Base-by-base conservation (phyloP, 306 rosid species). In the Lablab purpureus region DNA sequence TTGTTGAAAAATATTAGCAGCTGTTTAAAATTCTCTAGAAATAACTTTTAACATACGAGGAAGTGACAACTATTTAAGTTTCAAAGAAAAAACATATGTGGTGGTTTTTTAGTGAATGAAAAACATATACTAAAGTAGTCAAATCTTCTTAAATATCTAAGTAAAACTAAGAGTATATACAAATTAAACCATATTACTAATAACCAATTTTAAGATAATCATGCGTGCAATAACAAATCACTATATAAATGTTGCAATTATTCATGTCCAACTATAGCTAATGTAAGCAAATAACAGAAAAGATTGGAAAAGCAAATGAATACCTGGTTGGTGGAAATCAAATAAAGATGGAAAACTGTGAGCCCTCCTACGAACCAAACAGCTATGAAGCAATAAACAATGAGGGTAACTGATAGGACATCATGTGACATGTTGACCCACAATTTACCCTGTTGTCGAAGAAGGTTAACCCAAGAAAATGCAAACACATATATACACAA, bases 301-400 rank as follows among this genome's bases (percentile, higher is more conserved):
- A 28, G 11, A 55, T 34, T 4, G 21, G 11, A 51, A 47, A 63
- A 73, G 45, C 0, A 13, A 51, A 14, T 19, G 66, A 36, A 59
- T 82, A 94, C 98, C 92, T 94, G 98, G 84, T 94, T 94, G 62
- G 97, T 90, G 78, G 89, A 87, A 63, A 92, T 94, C 83, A 94
- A 81, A 81, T 94, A 90, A 52, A 94, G 73, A 82, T 94, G 98
- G 85, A 94, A 94, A 47, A 90, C 89, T 18, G 97, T 90, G 18
- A 94, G 91, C 11, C 98, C 98, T 17, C 98, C 98, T 23, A 94
- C 98, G 72, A 94, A 94, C 98, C 98, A 94, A 81, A 92, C 80
- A 6, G 87, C 85, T 32, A 90, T 74, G 78, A 94, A 94, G 94
- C 98, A 92, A 84, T 94, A 94, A 5, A 86, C 87, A 30, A 89